Base-by-base conservation (phyloP, 208 protist species). In the Trypanosoma brucei region DNA sequence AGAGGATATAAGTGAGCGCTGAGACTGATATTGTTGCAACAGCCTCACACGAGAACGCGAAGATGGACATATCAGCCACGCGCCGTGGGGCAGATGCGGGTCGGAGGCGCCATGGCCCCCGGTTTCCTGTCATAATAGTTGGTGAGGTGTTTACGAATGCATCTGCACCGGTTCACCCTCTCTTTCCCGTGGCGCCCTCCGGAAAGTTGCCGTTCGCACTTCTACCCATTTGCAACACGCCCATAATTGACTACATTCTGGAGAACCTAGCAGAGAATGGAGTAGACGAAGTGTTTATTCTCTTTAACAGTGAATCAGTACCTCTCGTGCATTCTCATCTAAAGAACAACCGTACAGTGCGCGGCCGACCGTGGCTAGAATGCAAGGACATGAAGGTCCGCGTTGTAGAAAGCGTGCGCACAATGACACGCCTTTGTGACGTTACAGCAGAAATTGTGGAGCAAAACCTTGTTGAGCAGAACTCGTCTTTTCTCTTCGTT, bases 241-340 rank as follows among this genome's bases (percentile, higher is more conserved):
- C 86, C 0, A 46, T 95, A 34, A 91, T 95, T 65, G 84, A 95
- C 65, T 95, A 95, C 69, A 69, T 84, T n/a, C 74, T 95, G 31
- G 86, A 95, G 66, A 91, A 88, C 58, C 64, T 95, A 11, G 73
- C 87, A 2, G 61, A 78, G 62, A 92, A 92, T 59, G 80, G 79
- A 2, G 89, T 90, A 1, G 64, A 86, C 62, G 74, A 91, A 64
- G 78, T 81, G 9, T 83, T 65, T 54, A 74, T 95, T 50, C 63
- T 95, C 38, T 70, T 92, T 30, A 88, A 86, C 59, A 53, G 57
- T 6, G 49, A 54, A n/a, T 86, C 83, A 9, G 74, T 70, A 5
- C 68, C 58, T n/a, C n/a, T 50, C 53, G 80, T 90, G 37, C 50
- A 65, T 22, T 37, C 59, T n/a, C 83, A 95, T 64, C 65, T 95